Conservation (phyloP, 306 rosid species). For the Pyrus communis region DNA sequence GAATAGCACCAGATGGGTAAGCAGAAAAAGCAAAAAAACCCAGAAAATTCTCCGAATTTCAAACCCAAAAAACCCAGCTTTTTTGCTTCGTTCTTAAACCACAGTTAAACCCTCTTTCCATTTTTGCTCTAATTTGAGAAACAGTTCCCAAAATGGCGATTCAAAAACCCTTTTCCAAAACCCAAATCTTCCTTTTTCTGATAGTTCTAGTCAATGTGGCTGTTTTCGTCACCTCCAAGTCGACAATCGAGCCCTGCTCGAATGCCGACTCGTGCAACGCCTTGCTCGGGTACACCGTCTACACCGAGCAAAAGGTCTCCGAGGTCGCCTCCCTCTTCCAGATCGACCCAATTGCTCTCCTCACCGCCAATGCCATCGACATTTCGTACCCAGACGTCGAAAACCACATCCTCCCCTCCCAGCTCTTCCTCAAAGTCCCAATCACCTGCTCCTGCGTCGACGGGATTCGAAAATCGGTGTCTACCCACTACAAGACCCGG, state of each 20-base stretch:
- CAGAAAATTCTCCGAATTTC: background rate
- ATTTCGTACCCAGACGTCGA: conserved; percentile 91
- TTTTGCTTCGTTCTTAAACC: background rate
- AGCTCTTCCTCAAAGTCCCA: conserved; percentile 77
- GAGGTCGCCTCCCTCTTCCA: conserved; percentile 88
- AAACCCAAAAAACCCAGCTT: conserved; percentile 6
- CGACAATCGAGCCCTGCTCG: conserved; percentile 95
- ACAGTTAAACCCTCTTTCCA: background rate
- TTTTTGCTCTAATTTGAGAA: background rate
- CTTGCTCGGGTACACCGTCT: conserved; percentile 76
- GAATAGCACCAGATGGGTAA: background rate
- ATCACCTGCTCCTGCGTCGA: conserved; percentile 77
- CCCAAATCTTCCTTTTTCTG: conserved; percentile 13
- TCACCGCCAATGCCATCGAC: conserved; percentile 86
- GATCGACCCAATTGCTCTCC: conserved; percentile 75
- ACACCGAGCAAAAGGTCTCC: conserved; percentile 92
- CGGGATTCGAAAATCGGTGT: conserved; percentile 81
- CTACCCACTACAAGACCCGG: conserved; percentile 71
- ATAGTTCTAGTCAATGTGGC: conserved; percentile 19
- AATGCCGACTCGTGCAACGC: conserved; percentile 85
- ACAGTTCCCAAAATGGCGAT: conserved; percentile 17
- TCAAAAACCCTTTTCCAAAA: conserved; percentile 11
- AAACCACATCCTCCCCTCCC: conserved; percentile 83
- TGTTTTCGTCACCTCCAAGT: conserved; percentile 39
- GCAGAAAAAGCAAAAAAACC: background rate